Base-by-base conservation (phyloP, 2,329 filamentous ascomycete species). In the Trichoderma sp. region DNA sequence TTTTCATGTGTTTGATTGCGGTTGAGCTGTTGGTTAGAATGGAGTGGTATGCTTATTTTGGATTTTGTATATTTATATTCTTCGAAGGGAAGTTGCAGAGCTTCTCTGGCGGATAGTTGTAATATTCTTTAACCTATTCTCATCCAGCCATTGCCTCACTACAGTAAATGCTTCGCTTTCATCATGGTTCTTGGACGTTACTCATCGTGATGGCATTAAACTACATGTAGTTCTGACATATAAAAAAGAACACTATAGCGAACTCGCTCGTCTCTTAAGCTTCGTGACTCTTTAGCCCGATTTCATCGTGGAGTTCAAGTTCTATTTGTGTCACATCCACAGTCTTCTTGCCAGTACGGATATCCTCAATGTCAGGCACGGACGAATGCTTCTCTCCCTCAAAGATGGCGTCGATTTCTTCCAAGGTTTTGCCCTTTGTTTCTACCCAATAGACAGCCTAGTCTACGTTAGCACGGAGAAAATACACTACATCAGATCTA, bases 341-440 rank as follows among this genome's bases (percentile, higher is more conserved):
- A 6, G 71, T 76, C 62, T 29, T 73, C 18, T 24, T 75, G 9
- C 76, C 75, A 6, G 33, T 73, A 5, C 75, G 76, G 4, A 78
- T 74, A 63, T 80, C 77, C 9, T 80, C 79, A n/a, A 80, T 71
- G 16, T 78, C 76, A 1, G 67, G 76, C 4, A 78, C 76, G 0
- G 76, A 71, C 0, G 77, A 77, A 31, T 78, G 79, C 56, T 69
- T 76, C 53, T 75, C 67, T 27, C 75, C 78, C 1, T 80, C 80
- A 53, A 81, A 81, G 8, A 81, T 75, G 1, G 77, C 82, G 9
- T 86, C 84, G 7, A 86, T 82, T 77, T 87, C 86, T 78, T 87
- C 86, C 6, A 87, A 79, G 1, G 85, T 86, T 77, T 83, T 84
- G 53, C 84, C 85, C 75, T 86, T 86, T 18, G 86, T 87, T 80